A percentile compares a stretch with the other conserved stretches of the same genome.
phyloP scores from a whole-genome alignment of 306 rosid genomes.

The Vigna mungo region DNA sequence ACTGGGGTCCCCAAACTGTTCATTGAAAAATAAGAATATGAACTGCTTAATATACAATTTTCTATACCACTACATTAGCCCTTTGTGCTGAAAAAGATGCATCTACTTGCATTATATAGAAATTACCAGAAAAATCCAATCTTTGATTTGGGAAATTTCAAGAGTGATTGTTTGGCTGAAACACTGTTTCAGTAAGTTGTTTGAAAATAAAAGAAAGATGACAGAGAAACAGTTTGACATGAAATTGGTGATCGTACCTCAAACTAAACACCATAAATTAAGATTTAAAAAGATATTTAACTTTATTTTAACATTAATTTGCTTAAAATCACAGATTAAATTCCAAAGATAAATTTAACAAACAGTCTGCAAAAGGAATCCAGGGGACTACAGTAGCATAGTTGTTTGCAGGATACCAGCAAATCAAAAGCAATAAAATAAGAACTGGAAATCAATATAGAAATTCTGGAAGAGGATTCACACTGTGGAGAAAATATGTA shows the following conservation, averaged over 20 bases:
- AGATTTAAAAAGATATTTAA: too few species aligned
- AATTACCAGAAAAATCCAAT: neutral
- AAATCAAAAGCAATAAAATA: neutral
- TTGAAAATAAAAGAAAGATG: neutral
- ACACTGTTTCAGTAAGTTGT: neutral
- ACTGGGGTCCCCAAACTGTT: too few species aligned
- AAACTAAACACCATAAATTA: neutral
- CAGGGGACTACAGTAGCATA: neutral
- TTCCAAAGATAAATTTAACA: neutral
- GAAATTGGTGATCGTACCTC: slow-evolving; percentile 2
- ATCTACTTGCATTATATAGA: slow-evolving; percentile 4
- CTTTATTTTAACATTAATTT: neutral
- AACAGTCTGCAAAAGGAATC: neutral
- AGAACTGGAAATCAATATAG: too few species aligned
- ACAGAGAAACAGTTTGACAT: neutral
- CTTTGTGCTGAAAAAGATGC: too few species aligned
- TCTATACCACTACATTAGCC: too few species aligned
- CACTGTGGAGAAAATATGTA: too few species aligned
- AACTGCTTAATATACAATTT: too few species aligned
- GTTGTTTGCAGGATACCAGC: neutral
- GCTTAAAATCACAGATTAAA: neutral
- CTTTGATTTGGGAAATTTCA: neutral
- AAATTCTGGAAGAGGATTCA: too few species aligned
- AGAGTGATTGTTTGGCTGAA: neutral
- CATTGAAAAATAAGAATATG: too few species aligned